Base-by-base conservation (phyloP, 176 grass and related monocot species). In the Oryza longistaminata region DNA sequence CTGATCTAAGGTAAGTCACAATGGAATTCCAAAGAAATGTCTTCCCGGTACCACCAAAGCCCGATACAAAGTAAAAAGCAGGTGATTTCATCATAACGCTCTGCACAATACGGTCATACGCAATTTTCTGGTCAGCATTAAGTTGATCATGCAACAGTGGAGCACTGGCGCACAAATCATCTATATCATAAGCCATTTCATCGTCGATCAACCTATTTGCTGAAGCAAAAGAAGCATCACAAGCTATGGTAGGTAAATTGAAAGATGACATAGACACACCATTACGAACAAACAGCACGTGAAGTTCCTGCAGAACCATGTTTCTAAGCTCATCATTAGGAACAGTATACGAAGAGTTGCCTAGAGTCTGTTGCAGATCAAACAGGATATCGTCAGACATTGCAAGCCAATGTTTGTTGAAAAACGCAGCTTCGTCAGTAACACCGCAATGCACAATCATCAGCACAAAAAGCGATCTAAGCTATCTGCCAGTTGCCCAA, bases 1-100 rank as follows among this genome's bases (percentile, higher is more conserved):
- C 4, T 0, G 64, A 15, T 85, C 52, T 55, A 49, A 75, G 60
- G 4, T 19, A 11, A 11, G 81, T 12, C 43, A 83, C 21, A 49
- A 83, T 73, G 9, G 9, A 46, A 64, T 70, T 64, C 37, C 78
- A 81, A 12, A 81, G 61, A 68, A 46, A 81, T 9, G 37, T 81
- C 70, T 81, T 70, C 3, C 78, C 34, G 7, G 60, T 81, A 0
- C 64, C 78, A 40, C 78, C 78, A 50, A 46, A 16, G 1, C 53
- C 62, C 6, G 37, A 81, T 0, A 64, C 39, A 70, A 81, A 64
- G 26, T 13, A 81, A 9, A 64, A 81, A 5, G 24, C 21, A 46
- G 43, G 43, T 8, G 19, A 24, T 2, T 60, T 16, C 1, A 16
- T 12, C n/a, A 16, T 21, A 7, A 78, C 58, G 17, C 17, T 1